phyloP scores from a whole-genome alignment of 768 basidiomycete species.

The Podaxis mareebaensis region DNA sequence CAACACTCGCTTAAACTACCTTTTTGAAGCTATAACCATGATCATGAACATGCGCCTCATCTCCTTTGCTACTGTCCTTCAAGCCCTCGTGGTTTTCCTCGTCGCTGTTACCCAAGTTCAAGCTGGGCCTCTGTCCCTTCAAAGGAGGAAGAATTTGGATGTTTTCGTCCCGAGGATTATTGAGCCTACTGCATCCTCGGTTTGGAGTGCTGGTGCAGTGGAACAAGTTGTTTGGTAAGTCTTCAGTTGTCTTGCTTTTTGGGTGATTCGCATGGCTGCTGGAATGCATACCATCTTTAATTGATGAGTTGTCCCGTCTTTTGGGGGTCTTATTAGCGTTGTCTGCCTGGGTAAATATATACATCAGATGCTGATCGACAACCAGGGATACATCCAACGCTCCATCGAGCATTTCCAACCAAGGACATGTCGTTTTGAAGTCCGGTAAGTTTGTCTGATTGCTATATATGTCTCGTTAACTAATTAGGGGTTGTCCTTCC shows the following conservation, averaged over 20 bases:
- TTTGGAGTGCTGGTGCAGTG: slow-evolving; percentile 29
- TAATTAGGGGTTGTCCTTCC: slow-evolving; percentile 15
- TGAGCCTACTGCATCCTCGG: slow-evolving; percentile 26
- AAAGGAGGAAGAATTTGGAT: slow-evolving; percentile 27
- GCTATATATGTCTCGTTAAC: background rate
- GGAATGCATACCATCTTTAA: no score
- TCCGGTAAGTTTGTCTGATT: slow-evolving; percentile 31
- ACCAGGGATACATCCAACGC: slow-evolving; percentile 40
- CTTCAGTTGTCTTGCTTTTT: background rate
- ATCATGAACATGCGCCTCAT: slow-evolving; percentile 24
- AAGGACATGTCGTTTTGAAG: slow-evolving; percentile 31
- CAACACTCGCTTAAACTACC: slow-evolving; percentile 7
- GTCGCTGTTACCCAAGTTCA: slow-evolving; percentile 22
- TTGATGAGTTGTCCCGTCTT: no score
- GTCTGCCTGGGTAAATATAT: background rate
- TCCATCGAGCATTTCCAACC: slow-evolving; percentile 44
- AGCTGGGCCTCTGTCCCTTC: slow-evolving; percentile 24
- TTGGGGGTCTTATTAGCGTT: no score
- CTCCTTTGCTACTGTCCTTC: slow-evolving; percentile 24
- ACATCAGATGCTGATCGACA: background rate
- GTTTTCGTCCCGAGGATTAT: slow-evolving; percentile 33
- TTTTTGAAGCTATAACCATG: slow-evolving; percentile 6
- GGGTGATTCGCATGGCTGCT: no score
- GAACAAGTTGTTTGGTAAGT: slow-evolving; percentile 33
- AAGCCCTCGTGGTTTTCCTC: slow-evolving; percentile 26